phyloP scores from a whole-genome alignment of 2,329 filamentous ascomycete genomes.

The Monosporascus sp. region DNA sequence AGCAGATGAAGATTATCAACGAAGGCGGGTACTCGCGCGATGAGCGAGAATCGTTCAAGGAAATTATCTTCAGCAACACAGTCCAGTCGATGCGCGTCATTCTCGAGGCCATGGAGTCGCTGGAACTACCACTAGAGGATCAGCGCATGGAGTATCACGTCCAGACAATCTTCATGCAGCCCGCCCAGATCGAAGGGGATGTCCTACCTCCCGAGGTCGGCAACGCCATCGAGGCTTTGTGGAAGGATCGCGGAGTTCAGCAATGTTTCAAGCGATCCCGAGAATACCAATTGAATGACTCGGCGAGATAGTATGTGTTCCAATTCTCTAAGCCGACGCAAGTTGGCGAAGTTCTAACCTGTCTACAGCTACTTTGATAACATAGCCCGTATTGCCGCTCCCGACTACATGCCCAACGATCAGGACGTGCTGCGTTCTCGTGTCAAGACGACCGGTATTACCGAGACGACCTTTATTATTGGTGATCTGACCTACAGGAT shows the following conservation, averaged over 20 bases:
- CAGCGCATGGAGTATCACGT: conserved; percentile 94
- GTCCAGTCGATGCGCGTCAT: conserved; percentile 67
- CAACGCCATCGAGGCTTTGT: conserved; percentile 84
- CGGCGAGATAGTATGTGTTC: conserved; percentile 78
- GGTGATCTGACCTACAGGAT: conserved; percentile 92
- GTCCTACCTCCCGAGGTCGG: conserved; percentile 91
- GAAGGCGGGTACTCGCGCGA: conserved; percentile 98
- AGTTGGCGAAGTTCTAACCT: conserved; percentile 24
- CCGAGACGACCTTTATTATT: conserved; percentile 93
- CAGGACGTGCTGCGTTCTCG: conserved; percentile 92
- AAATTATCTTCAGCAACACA: conserved; percentile 66
- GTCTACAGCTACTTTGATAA: conserved; percentile 85
- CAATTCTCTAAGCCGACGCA: neutral
- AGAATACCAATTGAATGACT: conserved; percentile 96
- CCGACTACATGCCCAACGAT: conserved; percentile 91
- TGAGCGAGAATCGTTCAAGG: conserved; percentile 64
- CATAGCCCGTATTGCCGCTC: conserved; percentile 81
- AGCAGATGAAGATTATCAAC: conserved; percentile 99
- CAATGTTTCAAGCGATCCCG: conserved; percentile 93
- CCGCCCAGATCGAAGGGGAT: conserved; percentile 92
- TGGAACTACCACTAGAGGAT: conserved; percentile 79
- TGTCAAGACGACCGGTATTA: conserved; percentile 97
- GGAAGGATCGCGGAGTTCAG: conserved; percentile 89
- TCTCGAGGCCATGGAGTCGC: conserved; percentile 62
- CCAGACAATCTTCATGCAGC: conserved; percentile 98